Base-by-base conservation (phyloP, 1,139 yeast species). In the Kodamaea sp. region DNA sequence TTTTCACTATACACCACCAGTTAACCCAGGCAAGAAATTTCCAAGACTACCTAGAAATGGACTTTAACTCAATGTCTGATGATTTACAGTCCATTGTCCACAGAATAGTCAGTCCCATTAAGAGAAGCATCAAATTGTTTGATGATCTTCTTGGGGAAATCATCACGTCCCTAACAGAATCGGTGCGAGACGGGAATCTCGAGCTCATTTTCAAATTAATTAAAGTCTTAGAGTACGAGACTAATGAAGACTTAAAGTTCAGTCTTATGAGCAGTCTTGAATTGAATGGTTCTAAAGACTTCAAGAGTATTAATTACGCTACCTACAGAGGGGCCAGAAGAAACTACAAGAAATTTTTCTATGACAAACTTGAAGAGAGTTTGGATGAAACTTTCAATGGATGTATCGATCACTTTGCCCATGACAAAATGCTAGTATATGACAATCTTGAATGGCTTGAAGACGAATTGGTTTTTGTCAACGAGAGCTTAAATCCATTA, bases 401-500 rank as follows among this genome's bases (percentile, higher is more conserved):
- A 41, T 86, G 92, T 51, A 63, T 70, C 28, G 66, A 77, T 31
- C 80, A 83, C 35, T 83, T 73, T 48, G 55, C 64, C 3, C 65
- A 73, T 9, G 78, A 75, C 37, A 69, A 67, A 28, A 77, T 79
- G 57, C 73, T 70, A 14, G 78, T 90, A 2, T 70, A 84, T 42
- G 83, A 83, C 26, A 80, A 84, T 43, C 63, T 90, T 34, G 83
- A 80, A 38, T 90, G 97, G 94, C 74, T 90, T 13, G 89, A 84
- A 55, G 83, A 83, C 43, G 97, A 92, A 50, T 62, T 92, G 39
- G 61, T 73, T 21, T 73, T 82, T 40, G 87, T 84, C 2, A 73
- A 77, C 36, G 74, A 75, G 24, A 78, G 78, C 15, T 62, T 88
- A 29, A 59, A 71, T 2, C 68, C 66, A n/a, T 70, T 82, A 33